These are phyloP conservation scores for Metschnikowia amazonensis DNA, from an alignment of 805 yeast genomes.

Conservation along the genomic window DNA sequence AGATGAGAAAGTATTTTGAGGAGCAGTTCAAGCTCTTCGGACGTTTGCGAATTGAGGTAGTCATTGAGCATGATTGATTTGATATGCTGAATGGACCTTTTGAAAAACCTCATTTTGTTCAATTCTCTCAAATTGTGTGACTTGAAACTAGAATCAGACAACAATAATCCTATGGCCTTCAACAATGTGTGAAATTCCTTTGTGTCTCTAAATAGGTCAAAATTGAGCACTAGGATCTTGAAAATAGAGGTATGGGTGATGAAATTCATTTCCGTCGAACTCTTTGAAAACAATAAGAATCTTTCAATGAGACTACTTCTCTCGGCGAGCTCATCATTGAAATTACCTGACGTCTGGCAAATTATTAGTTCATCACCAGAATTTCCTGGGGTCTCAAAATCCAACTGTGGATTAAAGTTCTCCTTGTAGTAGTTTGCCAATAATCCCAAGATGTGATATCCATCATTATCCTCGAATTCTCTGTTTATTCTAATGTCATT, in stretches of 20 bases:
- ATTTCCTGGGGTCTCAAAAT: not conserved
- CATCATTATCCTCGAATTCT: slow-evolving; percentile 58
- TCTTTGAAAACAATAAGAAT: not conserved
- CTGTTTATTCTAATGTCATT: slow-evolving; percentile 48
- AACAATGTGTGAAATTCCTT: slow-evolving; percentile 51
- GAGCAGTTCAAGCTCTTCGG: slow-evolving; percentile 20
- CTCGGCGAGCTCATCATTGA: not conserved
- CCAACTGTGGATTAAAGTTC: slow-evolving; percentile 14
- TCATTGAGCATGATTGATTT: slow-evolving; percentile 27
- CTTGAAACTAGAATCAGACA: slow-evolving; percentile 49
- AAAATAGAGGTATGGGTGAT: slow-evolving; percentile 28
- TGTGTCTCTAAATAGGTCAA: slow-evolving; percentile 61
- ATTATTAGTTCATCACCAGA: not conserved
- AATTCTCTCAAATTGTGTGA: slow-evolving; percentile 51
- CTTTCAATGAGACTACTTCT: not conserved
- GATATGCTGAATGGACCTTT: slow-evolving; percentile 47
- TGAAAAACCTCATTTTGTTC: slow-evolving; percentile 47
- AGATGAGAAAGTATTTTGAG: slow-evolving; percentile 23
- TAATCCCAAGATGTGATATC: slow-evolving; percentile 56
- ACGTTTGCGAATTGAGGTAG: slow-evolving; percentile 8
- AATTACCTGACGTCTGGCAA: not conserved
- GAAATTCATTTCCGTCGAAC: not conserved
- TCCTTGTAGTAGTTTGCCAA: slow-evolving; percentile 47
- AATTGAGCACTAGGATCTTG: slow-evolving; percentile 44
- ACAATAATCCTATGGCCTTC: slow-evolving; percentile 55